phyloP scores from a whole-genome alignment of 176 grass and related monocot species.

The barley (Hordeum vulgare) region MorexV3_pseudomolecules_assembly NC_058524.1:622187084-622187583 shows the following conservation, averaged over 20 bases:
- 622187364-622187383: constrained; percentile 35
- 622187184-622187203: constrained; percentile 38
- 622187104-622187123: constrained; percentile 48
- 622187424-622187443: background rate
- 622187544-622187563: background rate
- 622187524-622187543: background rate
- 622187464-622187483: background rate
- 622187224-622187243: constrained; percentile 53
- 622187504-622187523: background rate
- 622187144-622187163: constrained; percentile 43
- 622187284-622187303: background rate
- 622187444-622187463: background rate
- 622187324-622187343: constrained; percentile 3
- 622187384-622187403: constrained; percentile 30
- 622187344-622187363: constrained; percentile 49
- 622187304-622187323: background rate
- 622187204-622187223: constrained; percentile 16
- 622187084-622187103: constrained; percentile 30
- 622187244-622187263: constrained; percentile 5
- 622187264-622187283: background rate
- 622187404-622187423: background rate
- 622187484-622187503: background rate
- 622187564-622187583: no score
- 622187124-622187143: constrained; percentile 72
- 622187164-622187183: constrained; percentile 45